phyloP scores from a whole-genome alignment of 2,329 filamentous ascomycete species.

The Aspergillus pseudoviridinutans region DNA sequence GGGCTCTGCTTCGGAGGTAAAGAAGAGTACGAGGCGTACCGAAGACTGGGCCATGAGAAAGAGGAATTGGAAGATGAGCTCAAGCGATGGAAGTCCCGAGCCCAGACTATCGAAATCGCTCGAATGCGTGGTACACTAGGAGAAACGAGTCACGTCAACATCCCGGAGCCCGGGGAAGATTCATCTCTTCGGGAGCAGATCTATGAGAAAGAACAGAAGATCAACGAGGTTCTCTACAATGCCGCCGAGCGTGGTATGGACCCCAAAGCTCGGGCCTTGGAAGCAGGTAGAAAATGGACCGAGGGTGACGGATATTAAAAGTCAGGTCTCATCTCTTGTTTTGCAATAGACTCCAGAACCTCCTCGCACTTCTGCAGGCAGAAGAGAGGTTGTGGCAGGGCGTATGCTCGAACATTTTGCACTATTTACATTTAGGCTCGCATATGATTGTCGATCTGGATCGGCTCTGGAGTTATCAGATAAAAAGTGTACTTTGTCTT shows the following conservation, averaged over 20 bases:
- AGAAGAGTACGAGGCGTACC: conserved; percentile 47
- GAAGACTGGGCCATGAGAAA: conserved; percentile 43
- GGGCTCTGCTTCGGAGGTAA: conserved; percentile 58
- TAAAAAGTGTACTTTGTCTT: neutral
- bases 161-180: conserved; percentile 43
- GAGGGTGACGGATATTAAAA: conserved; percentile 53
- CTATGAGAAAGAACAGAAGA: conserved; percentile 37
- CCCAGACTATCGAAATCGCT: conserved; percentile 29
- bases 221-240: conserved; percentile 40
- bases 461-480: neutral
- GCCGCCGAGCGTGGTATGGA: conserved; percentile 51
- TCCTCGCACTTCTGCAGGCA: neutral
- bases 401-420: neutral
- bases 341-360: neutral
- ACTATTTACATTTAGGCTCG: neutral
- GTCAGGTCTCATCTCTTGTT: neutral
- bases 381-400: neutral
- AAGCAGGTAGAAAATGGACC: conserved; percentile 52
- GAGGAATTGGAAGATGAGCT: conserved; percentile 35
- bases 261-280: conserved; percentile 48
- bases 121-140: conserved; percentile 19
- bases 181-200: conserved; percentile 44
- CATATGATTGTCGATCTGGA: neutral
- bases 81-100: conserved; percentile 39
- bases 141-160: conserved; percentile 25